Conservation (phyloP, 1,284 basidiomycete genomes). For the Cystobasidium slooffiae region DNA sequence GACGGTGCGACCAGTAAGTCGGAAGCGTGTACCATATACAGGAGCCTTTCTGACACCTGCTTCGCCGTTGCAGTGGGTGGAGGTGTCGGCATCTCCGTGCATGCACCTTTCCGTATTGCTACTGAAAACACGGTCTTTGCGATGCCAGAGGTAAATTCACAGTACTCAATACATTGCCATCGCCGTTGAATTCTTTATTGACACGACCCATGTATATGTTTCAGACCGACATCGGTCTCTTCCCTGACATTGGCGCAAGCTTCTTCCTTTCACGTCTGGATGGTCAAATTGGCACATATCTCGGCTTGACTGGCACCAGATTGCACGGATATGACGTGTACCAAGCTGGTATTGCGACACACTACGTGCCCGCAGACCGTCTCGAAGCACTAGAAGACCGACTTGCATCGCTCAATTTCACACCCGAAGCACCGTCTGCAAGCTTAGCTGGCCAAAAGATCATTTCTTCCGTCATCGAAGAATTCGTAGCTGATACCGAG, state of each 20-base stretch:
- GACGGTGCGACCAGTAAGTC: constrained; percentile 85
- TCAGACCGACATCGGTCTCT: constrained; percentile 59
- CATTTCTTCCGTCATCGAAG: constrained; percentile 65
- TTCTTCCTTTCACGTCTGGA: constrained; percentile 89
- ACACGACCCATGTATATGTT: constrained; percentile 41
- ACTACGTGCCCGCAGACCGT: constrained; percentile 71
- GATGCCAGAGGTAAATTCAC: constrained; percentile 76
- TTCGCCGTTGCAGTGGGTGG: constrained; percentile 76
- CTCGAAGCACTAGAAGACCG: constrained; percentile 66
- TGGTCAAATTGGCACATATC: constrained; percentile 88
- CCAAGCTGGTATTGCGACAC: constrained; percentile 69
- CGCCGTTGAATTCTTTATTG: not conserved
- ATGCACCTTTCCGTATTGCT: constrained; percentile 88
- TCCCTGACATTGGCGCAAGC: constrained; percentile 89
- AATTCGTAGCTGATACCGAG: constrained; percentile 57
- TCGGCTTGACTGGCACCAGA: constrained; percentile 75
- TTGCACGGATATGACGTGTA: constrained; percentile 22
- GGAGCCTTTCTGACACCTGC: not conserved
- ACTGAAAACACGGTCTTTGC: constrained; percentile 90
- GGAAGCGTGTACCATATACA: too few relatives aligned
- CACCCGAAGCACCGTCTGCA: constrained; percentile 27
- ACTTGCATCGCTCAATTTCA: constrained; percentile 55
- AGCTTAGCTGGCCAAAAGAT: constrained; percentile 41
- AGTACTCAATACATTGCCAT: not conserved
- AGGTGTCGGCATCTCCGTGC: constrained; percentile 86